A percentile compares a stretch with the other conserved stretches of the same genome.
phyloP scores from a whole-genome alignment of 2,329 filamentous ascomycete species.

The Ophiosphaerella korrae region DNA sequence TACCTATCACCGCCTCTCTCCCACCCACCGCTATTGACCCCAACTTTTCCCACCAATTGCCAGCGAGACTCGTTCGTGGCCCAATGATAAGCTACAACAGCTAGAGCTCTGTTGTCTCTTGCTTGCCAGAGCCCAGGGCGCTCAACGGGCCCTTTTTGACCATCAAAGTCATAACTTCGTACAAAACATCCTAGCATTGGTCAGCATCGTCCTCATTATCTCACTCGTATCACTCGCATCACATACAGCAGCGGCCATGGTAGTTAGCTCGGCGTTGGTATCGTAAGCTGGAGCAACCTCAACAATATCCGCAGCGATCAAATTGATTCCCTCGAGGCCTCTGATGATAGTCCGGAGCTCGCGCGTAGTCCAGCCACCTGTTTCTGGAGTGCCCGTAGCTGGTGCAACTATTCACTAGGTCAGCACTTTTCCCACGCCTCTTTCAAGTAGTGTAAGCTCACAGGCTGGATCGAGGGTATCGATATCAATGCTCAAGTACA shows the following conservation, averaged over 20 bases:
- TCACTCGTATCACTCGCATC: neutral
- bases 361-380: constrained; percentile 75
- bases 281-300: constrained; percentile 76
- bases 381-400: constrained; percentile 76
- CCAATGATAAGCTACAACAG: too few species aligned
- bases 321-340: constrained; percentile 70
- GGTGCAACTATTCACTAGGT: constrained; percentile 61
- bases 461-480: constrained; percentile 85
- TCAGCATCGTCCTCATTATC: constrained; percentile 6
- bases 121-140: constrained; percentile 46
- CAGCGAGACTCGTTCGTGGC: too few species aligned
- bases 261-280: constrained; percentile 73
- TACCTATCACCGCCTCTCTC: too few species aligned
- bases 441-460: constrained; percentile 44
- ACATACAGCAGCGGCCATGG: constrained; percentile 70
- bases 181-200: constrained; percentile 61
- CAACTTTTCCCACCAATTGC: too few species aligned
- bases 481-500: constrained; percentile 85
- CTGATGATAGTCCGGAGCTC: constrained; percentile 74
- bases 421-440: neutral
- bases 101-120: constrained; percentile 35
- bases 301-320: constrained; percentile 73
- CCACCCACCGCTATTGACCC: too few species aligned
- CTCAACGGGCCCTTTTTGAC: constrained; percentile 76
- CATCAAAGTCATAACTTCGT: constrained; percentile 82